Conservation (phyloP, 768 basidiomycete species). For the Naganishia randhawae region DNA sequence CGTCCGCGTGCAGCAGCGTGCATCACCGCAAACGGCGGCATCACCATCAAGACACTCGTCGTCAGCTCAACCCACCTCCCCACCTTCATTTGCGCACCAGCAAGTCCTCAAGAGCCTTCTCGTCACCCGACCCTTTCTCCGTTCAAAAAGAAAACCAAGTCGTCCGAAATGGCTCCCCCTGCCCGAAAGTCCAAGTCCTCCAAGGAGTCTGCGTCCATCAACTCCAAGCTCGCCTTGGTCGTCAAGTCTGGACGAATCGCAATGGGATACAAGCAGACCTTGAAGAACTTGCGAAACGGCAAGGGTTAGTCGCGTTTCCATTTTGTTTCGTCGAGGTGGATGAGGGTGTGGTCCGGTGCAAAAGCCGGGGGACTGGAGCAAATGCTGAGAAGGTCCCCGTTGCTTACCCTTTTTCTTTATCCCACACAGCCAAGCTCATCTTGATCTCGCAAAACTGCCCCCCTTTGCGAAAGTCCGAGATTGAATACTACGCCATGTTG, state of each 20-base stretch:
- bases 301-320: slow-evolving; percentile 67
- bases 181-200: slow-evolving; percentile 91
- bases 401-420: slow-evolving; percentile 56
- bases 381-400: slow-evolving; percentile 99
- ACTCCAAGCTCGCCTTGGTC: slow-evolving; percentile 81
- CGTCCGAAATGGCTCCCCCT: slow-evolving; percentile 67
- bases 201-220: slow-evolving; percentile 89
- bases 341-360: slow-evolving; percentile 7
- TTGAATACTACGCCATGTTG: slow-evolving; percentile 99
- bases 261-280: slow-evolving; percentile 94
- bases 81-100: neutral
- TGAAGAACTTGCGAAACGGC: slow-evolving; percentile 96
- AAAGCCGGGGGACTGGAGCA: slow-evolving; percentile 76
- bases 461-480: slow-evolving; percentile 96
- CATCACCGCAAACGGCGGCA: neutral
- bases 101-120: slow-evolving; percentile 23
- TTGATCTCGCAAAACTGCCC: slow-evolving; percentile 99
- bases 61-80: too few relatives aligned
- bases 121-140: slow-evolving; percentile 8
- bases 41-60: neutral
- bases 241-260: slow-evolving; percentile 93
- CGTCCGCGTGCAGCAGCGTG: neutral
- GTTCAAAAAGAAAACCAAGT: neutral
- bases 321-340: neutral
- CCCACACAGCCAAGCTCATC: slow-evolving; percentile 81